Base-by-base conservation (phyloP, 352 stramenopile species). In the Phytophthora agathidicida region DNA sequence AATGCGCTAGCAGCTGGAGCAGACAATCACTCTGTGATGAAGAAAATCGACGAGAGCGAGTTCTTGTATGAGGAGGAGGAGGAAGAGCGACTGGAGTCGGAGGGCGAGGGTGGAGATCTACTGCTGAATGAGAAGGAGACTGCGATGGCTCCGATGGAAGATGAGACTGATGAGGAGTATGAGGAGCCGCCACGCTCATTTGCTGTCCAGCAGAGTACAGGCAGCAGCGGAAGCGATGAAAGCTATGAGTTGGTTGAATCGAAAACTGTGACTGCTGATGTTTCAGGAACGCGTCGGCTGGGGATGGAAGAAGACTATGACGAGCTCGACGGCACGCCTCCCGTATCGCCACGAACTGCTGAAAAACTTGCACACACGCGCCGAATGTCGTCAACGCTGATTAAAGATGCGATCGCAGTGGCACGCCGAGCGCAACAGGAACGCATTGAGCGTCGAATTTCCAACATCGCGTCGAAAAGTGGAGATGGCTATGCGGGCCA, bases 391-490 rank as follows among this genome's bases (percentile, higher is more conserved):
- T 77, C 71, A 11, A 67, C 35, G 24, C 57, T 68, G 23, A 80
- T 93, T 22, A 71, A 74, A 1, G 50, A 73, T 38, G 83, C 83
- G 35, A 89, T 90, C 41, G 62, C 63, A 27, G 57, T 81, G 26
- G 79, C 77, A 11, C 73, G 67, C 7, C 77, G 60, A 33, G 66
- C 62, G 6, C 81, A 91, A 59, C 60, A 86, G 26, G 64, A 78
- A 23, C 81, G 81, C 17, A 73, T 90, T 14, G 56, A 88, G 44
- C 61, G 71, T 32, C 83, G 83, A 17, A 88, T 93, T 60, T 71
- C 80, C 1, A 77, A 86, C 41, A 77, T 93, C 9, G 38, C 61
- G 22, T 71, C 71, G 47, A 73, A 55, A 33, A 60, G 52, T 32
- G 56, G 67, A 54, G 66, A 75, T 39, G 66, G 66, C 26, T 75